A percentile compares a stretch with the other conserved stretches of the same genome.
phyloP scores from a whole-genome alignment of 441 rosid species.

The Jatropha multifida region DNA sequence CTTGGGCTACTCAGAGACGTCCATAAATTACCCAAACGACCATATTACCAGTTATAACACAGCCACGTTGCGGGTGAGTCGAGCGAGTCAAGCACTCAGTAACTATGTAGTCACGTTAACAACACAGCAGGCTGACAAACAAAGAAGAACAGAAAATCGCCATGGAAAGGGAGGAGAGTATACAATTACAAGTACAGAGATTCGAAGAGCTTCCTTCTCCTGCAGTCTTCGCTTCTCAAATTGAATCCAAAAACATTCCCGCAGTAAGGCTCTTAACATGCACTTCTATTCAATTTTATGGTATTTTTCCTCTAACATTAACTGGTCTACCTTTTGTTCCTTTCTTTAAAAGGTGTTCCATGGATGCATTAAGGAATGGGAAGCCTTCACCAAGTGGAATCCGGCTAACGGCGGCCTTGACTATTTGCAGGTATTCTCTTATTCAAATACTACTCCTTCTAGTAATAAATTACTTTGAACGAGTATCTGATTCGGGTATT shows the following conservation, averaged over 20 bases:
- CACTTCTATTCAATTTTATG: neutral
- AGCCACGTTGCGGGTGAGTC: too few relatives aligned
- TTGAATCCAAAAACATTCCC: constrained; percentile 67
- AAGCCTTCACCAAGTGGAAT: constrained; percentile 70
- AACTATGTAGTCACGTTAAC: too few relatives aligned
- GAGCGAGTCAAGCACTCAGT: too few relatives aligned
- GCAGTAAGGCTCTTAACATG: constrained; percentile 37
- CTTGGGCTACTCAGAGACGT: too few relatives aligned
- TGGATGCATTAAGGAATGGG: constrained; percentile 64
- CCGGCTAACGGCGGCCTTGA: constrained; percentile 73
- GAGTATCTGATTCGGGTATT: neutral
- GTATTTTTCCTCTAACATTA: neutral
- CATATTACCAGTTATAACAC: too few relatives aligned
- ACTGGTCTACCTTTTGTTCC: neutral
- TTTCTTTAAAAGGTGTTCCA: constrained; percentile 49
- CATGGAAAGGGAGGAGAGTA: constrained; percentile 26
- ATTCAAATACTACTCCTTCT: neutral
- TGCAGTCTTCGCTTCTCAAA: constrained; percentile 47
- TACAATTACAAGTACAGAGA: constrained; percentile 30
- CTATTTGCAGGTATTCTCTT: constrained; percentile 59
- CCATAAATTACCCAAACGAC: too few relatives aligned
- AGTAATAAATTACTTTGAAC: neutral
- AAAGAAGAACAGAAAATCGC: neutral
- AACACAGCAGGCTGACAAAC: too few relatives aligned
- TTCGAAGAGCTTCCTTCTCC: constrained; percentile 55